Percentiles rank a stretch among this genome's conserved stretches.
These are phyloP conservation scores for Solanum piurae DNA, from an alignment of 257 asterid species.

Conservation along the genomic window DNA sequence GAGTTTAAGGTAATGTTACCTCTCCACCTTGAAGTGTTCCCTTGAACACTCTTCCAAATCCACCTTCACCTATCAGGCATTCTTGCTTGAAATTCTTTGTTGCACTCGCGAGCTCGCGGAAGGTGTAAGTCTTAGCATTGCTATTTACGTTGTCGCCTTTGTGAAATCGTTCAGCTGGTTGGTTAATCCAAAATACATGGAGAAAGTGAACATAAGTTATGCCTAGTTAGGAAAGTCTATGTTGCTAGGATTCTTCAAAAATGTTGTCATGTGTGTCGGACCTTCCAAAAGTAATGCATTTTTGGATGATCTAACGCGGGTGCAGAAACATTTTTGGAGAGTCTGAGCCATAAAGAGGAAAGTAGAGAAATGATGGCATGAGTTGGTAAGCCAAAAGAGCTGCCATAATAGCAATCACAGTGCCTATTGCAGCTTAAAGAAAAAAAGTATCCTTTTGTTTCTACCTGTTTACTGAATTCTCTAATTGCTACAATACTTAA, in stretches of 20 bases:
- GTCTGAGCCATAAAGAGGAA: neutral
- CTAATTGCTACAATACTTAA: neutral
- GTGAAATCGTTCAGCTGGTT: neutral
- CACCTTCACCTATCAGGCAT: constrained; percentile 13
- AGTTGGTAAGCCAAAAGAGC: neutral
- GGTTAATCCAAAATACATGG: neutral
- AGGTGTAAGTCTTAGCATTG: constrained; percentile 6
- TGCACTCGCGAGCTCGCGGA: constrained; percentile 20
- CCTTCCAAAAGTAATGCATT: neutral
- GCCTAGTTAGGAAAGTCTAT: neutral
- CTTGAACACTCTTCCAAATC: constrained; percentile 15
- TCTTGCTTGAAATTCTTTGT: constrained; percentile 15
- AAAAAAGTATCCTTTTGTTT: neutral
- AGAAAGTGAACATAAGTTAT: neutral
- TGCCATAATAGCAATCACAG: neutral
- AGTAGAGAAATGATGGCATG: neutral
- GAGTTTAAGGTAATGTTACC: constrained; percentile 1
- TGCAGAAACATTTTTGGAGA: neutral
- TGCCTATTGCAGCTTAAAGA: neutral
- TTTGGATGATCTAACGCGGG: neutral
- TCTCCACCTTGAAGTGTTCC: constrained; percentile 15
- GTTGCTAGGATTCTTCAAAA: neutral
- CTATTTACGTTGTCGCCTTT: neutral
- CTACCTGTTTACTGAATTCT: neutral
- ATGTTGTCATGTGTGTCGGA: neutral